Base-by-base conservation (phyloP, 2,329 filamentous ascomycete genomes). In the Paecilomyces variotii region DNA sequence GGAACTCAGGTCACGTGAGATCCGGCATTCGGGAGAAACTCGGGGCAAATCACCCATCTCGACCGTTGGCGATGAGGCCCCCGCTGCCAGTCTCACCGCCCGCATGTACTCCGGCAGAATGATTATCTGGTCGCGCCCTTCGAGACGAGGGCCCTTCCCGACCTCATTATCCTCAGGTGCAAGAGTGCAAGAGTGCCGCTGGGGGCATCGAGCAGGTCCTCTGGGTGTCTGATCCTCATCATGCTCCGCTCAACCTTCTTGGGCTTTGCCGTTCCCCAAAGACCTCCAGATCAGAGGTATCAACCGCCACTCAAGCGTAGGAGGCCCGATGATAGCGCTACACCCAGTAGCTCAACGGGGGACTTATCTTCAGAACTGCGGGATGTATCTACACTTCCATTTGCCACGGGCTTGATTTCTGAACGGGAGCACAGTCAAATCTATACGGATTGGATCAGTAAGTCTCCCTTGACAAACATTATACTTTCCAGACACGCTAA, bases 401-500 rank as follows among this genome's bases (percentile, higher is more conserved):
- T 56, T n/a, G 57, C 57, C 25, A 53, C 55, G 45, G 54, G 57
- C 26, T 27, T 57, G 28, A 51, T 67, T 10, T 62, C 63, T 12
- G 60, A 59, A 1, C 49, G 51, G 3, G 66, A 67, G 39, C 66
- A 66, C 52, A 60, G 57, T 45, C 61, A 61, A 14, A 67, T 70
- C 24, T 70, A 70, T 59, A 59, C 66, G 26, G 67, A 68, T 56
- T 72, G 70, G 70, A 64, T 67, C 30, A 61, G 70, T 71, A 30
- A 61, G 65, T 61, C 19, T 9, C 26, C 14, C 19, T n/a, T 14
- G 19, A 19, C 19, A 28, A 6, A 14, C 24, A 52, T 52, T 6
- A 14, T 10, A 12, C 50, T 5, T 9, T 14, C 4, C n/a, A 45
- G 14, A 45, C n/a, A 1, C 57, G 11, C 59, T 65, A 58, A 67